These are phyloP conservation scores for Encephalitozoon cuniculi DNA, from an alignment of 371 early-diverging fungal species.

Conservation along the genomic window DNA sequence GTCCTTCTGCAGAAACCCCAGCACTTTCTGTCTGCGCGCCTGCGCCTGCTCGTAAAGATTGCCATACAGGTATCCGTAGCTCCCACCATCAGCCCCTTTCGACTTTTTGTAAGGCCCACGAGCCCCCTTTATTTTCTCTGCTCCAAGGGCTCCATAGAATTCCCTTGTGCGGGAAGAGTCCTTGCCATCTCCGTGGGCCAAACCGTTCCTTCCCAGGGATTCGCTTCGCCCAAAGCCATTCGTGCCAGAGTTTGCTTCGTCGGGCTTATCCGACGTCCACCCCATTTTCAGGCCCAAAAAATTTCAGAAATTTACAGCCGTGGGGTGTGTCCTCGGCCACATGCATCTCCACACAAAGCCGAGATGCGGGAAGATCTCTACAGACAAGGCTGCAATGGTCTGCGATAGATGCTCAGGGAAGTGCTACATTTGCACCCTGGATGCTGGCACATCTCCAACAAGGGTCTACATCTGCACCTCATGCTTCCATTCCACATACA, in stretches of 20 bases:
- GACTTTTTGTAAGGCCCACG: neutral
- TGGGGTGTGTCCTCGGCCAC: neutral
- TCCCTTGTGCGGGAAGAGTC: neutral
- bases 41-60: conserved; percentile 29
- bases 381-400: neutral
- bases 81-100: neutral
- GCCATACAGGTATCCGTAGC: conserved; percentile 4
- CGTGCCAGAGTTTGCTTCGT: neutral
- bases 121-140: neutral
- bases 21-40: conserved; percentile 38
- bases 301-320: neutral
- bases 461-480: neutral
- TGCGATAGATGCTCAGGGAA: neutral
- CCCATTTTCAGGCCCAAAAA: conserved; percentile 7
- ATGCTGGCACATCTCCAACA: neutral
- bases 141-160: neutral
- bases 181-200: neutral
- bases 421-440: neutral
- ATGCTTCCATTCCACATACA: conserved; percentile 5
- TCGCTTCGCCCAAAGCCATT: neutral
- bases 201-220: neutral
- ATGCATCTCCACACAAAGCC: neutral
- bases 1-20: conserved; percentile 53
- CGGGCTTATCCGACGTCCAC: neutral
- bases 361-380: neutral